phyloP scores from a whole-genome alignment of 495 filamentous ascomycete species.

The Apiosordaria backusii region DNA sequence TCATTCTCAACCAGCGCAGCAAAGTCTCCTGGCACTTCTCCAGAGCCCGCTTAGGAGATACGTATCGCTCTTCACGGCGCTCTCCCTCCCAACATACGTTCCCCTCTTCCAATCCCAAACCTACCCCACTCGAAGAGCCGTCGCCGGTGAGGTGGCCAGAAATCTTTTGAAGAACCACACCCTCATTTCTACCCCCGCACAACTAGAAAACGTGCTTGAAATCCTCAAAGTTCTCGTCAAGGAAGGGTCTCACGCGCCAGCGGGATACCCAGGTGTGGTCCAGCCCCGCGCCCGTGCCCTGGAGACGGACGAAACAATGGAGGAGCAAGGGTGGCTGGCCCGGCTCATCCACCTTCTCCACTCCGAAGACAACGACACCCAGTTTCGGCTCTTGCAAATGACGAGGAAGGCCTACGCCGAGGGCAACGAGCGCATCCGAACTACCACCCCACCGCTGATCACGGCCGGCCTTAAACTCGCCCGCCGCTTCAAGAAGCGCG shows the following conservation, averaged over 20 bases:
- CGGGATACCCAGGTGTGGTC: conserved; percentile 77
- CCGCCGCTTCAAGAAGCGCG: conserved; percentile 80
- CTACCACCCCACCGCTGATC: conserved; percentile 87
- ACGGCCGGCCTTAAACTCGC: conserved; percentile 89
- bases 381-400: conserved; percentile 90
- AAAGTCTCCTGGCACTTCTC: conserved; percentile 82
- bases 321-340: conserved; percentile 96
- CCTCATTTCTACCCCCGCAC: conserved; percentile 64
- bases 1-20: conserved; percentile 80
- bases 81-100: conserved; percentile 86
- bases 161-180: conserved; percentile 77
- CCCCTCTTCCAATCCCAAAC: conserved; percentile 88
- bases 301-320: conserved; percentile 90
- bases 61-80: conserved; percentile 85
- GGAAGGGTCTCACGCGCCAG: conserved; percentile 81
- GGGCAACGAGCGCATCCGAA: conserved; percentile 91
- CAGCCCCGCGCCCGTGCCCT: conserved; percentile 58
- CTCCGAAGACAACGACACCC: conserved; percentile 81
- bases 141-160: conserved; percentile 81
- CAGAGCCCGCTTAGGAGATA: conserved; percentile 86
- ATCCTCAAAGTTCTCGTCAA: conserved; percentile 86
- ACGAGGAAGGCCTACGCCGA: conserved; percentile 84
- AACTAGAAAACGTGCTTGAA: conserved; percentile 86
- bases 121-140: conserved; percentile 83
- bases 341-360: conserved; percentile 85